These are phyloP conservation scores for Pyricularia sp. DNA, from an alignment of 2,329 filamentous ascomycete genomes.

Conservation along the genomic window DNA sequence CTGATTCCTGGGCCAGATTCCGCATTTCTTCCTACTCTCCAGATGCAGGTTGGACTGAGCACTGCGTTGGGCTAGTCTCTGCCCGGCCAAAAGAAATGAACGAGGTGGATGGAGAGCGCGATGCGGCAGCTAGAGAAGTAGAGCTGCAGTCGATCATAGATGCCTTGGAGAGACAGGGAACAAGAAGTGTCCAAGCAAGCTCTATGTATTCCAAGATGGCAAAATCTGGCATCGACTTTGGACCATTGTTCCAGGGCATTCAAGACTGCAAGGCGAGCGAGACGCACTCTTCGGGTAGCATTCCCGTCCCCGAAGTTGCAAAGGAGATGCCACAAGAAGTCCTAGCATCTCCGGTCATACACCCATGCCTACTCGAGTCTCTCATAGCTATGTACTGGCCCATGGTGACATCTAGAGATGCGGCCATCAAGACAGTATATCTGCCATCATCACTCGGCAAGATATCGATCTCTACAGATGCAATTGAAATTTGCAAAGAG, in stretches of 20 bases:
- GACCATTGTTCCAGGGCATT: constrained; percentile 37
- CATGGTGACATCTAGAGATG: constrained; percentile 17
- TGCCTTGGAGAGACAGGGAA: constrained; percentile 15
- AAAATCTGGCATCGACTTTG: constrained; percentile 35
- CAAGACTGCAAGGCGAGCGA: constrained; percentile 27
- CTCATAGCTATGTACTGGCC: constrained; percentile 29
- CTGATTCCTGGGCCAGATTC: constrained; percentile 42
- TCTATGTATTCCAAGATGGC: constrained; percentile 33
- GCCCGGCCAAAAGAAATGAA: constrained; percentile 23
- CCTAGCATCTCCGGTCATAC: constrained; percentile 19
- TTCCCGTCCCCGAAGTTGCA: constrained; percentile 21
- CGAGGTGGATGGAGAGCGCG: constrained; percentile 25
- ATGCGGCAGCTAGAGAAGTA: constrained; percentile 15
- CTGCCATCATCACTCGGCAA: constrained; percentile 27
- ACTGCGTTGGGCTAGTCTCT: constrained; percentile 40
- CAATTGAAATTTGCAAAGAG: constrained; percentile 14
- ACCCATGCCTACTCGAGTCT: constrained; percentile 26
- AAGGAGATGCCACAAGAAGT: constrained; percentile 26
- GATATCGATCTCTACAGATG: constrained; percentile 21
- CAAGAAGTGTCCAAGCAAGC: constrained; percentile 16
- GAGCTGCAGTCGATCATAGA: constrained; percentile 17
- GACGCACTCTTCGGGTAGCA: constrained; percentile 19
- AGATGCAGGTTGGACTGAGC: constrained; percentile 41
- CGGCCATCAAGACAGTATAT: constrained; percentile 23
- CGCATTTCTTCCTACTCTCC: constrained; percentile 39